Conservation (phyloP, 495 filamentous ascomycete genomes). For the Halenospora varia region DNA sequence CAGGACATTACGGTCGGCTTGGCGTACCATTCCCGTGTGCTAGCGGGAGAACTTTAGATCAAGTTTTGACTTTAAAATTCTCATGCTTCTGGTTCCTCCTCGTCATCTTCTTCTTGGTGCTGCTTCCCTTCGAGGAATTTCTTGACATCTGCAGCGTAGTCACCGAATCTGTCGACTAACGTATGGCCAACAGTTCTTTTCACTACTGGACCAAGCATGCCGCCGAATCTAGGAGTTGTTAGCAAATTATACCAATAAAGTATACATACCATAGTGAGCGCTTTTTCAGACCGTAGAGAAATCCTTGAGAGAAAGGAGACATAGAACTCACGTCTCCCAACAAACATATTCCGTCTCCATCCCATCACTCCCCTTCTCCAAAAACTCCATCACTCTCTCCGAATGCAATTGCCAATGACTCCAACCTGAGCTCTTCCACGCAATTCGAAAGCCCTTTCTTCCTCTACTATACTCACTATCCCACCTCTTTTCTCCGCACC, state of each 20-base stretch:
- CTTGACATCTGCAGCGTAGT: constrained; percentile 18
- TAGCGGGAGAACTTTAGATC: no score
- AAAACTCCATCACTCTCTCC: constrained; percentile 21
- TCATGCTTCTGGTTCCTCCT: no score
- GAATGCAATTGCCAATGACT: constrained; percentile 14
- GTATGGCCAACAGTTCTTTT: constrained; percentile 7
- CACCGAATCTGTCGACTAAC: constrained; percentile 19
- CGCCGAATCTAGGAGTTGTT: constrained; percentile 12
- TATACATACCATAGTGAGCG: not conserved
- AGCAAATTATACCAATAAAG: not conserved
- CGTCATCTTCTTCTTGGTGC: no score
- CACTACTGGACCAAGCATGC: constrained; percentile 6
- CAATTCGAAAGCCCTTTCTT: constrained; percentile 12
- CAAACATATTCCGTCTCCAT: constrained; percentile 15
- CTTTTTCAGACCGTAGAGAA: not conserved
- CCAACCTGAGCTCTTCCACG: constrained; percentile 15
- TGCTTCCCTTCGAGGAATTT: constrained; percentile 1
- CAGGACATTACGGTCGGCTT: no score
- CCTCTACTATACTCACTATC: not conserved
- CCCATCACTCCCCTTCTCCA: not conserved
- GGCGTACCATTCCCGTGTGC: no score
- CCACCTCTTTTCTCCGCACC: no score
- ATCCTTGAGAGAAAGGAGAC: not conserved
- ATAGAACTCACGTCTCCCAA: constrained; percentile 17
- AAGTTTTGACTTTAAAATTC: no score